These are phyloP conservation scores for Pseudofabraea citricarpa DNA, from an alignment of 2,329 filamentous ascomycete species.

Conservation along the genomic window DNA sequence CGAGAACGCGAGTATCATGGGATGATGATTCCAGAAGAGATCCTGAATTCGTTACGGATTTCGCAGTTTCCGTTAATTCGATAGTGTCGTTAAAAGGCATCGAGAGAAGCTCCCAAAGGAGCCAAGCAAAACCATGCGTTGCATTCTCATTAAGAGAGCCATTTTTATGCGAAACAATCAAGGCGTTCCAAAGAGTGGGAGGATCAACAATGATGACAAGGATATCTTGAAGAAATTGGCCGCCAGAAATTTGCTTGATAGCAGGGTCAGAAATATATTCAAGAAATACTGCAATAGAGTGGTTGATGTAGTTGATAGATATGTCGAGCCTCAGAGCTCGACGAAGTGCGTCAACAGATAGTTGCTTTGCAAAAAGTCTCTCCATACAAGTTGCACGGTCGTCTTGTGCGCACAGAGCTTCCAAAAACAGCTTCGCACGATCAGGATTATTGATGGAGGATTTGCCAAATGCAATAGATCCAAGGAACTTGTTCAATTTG, in stretches of 20 bases:
- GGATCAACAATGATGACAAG: conserved; percentile 23
- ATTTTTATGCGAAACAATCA: conserved; percentile 4
- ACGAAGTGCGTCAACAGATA: conserved; percentile 1
- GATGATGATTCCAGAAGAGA: neutral
- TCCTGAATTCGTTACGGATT: neutral
- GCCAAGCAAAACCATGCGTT: conserved; percentile 2
- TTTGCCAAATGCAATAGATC: conserved; percentile 4
- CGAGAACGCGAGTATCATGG: conserved; percentile 3
- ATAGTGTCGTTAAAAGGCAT: neutral
- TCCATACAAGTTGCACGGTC: conserved; percentile 36
- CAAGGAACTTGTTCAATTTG: conserved; percentile 6
- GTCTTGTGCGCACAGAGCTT: conserved; percentile 36
- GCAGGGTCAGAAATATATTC: conserved; percentile 4
- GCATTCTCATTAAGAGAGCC: conserved; percentile 4
- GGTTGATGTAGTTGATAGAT: conserved; percentile 5
- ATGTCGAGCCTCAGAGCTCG: conserved; percentile 4
- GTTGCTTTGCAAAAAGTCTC: conserved; percentile 29
- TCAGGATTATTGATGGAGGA: conserved; percentile 1
- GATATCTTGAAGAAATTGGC: conserved; percentile 5
- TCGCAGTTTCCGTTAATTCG: neutral
- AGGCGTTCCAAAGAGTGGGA: conserved; percentile 38
- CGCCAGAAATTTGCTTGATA: conserved; percentile 4
- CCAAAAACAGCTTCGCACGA: conserved; percentile 34
- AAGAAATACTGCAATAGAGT: conserved; percentile 3
- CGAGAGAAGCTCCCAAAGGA: conserved; percentile 3